Base-by-base conservation (phyloP, 129 eudicot species). In the Chrysanthemum makinoi region DNA sequence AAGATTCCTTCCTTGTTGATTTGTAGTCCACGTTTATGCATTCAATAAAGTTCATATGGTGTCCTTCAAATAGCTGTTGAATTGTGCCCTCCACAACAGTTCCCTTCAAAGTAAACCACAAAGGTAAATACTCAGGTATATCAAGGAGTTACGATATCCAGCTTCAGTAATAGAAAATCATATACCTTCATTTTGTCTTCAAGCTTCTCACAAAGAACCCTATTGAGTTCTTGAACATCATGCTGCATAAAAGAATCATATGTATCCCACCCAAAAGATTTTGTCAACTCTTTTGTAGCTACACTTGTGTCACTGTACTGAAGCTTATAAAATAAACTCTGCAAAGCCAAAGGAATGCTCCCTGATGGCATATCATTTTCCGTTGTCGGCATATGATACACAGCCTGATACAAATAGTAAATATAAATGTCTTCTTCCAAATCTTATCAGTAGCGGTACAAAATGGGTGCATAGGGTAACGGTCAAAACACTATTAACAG, bases 31-130 rank as follows among this genome's bases (percentile, higher is more conserved):
- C 98, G 78, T 94, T 94, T 46, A 87, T 88, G 70, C 98, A 94
- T 70, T 94, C 98, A 19, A 94, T 94, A 61, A 83, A 94, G 73
- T 94, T 94, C 98, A 94, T 85, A 76, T 89, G 98, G 66, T 89
- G 98, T 68, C 98, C 98, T 84, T 94, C 98, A 74, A 94, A 89
- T 75, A 94, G 81, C 57, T 87, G 86, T 44, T 94, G 98, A 72
- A 94, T 94, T 12, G 98, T 94, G 19, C 98, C 96, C 84, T 94
- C 98, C 68, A 94, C 98, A 49, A 90, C 98, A 72, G 98, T 94
- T 72, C 96, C 98, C 98, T 93, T 81, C 52, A 55, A 65, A 53
- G 53, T 24, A 55, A 18, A 80, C 26, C 62, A 59, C 11, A 79
- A 54, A 44, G 17, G 20, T 12, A 39, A 39, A 8, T 71, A 18